Conservation (phyloP, 2,329 filamentous ascomycete species). For the Macroventuria anomochaeta region DNA sequence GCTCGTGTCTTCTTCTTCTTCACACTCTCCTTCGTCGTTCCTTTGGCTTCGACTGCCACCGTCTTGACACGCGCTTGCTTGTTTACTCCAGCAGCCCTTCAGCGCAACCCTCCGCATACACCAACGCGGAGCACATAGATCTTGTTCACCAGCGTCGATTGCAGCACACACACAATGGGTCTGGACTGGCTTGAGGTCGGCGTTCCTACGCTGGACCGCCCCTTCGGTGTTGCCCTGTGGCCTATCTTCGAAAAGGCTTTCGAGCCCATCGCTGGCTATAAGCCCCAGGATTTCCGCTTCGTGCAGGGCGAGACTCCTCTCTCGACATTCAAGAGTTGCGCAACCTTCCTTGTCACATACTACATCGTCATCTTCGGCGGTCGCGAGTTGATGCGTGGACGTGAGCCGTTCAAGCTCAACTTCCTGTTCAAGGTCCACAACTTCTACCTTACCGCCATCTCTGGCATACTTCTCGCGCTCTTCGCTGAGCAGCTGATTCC, state of each 20-base stretch:
- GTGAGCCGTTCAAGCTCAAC: slow-evolving; percentile 85
- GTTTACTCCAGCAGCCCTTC: slow-evolving; percentile 21
- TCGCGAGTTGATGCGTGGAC: slow-evolving; percentile 87
- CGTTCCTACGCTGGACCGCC: slow-evolving; percentile 83
- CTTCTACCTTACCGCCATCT: slow-evolving; percentile 88
- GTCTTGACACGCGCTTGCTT: slow-evolving; percentile 16
- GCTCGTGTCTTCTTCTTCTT: slow-evolving; percentile 40
- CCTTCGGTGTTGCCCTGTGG: slow-evolving; percentile 92
- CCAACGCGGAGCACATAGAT: slow-evolving; percentile 2
- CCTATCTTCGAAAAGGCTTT: slow-evolving; percentile 91
- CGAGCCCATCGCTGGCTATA: slow-evolving; percentile 77
- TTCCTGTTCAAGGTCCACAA: slow-evolving; percentile 94
- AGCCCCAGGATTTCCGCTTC: slow-evolving; percentile 86
- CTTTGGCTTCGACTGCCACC: slow-evolving; percentile 40
- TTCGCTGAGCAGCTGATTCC: slow-evolving; percentile 92
- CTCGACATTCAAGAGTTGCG: slow-evolving; percentile 85
- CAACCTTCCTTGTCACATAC: slow-evolving; percentile 83
- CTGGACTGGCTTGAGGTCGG: slow-evolving; percentile 61
- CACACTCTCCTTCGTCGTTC: slow-evolving; percentile 44
- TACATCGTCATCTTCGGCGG: slow-evolving; percentile 94
- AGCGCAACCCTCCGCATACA: slow-evolving; percentile 18
- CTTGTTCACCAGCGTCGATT: slow-evolving; percentile 5
- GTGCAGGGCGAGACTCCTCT: slow-evolving; percentile 81
- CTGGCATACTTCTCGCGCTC: slow-evolving; percentile 77
- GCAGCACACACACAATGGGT: slow-evolving; percentile 51